Base-by-base conservation (phyloP, 1,284 basidiomycete species). In the Boletellus deceptivus region DNA sequence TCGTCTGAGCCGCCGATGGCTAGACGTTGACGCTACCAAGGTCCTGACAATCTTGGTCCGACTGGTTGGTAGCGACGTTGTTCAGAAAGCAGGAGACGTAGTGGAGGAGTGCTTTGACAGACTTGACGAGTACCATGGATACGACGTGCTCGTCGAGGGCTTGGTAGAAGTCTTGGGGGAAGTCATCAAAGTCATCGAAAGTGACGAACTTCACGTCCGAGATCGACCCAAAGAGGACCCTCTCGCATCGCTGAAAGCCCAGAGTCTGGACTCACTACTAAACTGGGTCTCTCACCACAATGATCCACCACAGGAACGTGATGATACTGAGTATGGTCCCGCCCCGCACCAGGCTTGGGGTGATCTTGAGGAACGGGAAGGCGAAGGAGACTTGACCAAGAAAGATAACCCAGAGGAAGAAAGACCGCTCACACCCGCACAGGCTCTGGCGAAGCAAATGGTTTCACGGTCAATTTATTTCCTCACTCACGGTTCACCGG, bases 51-150 rank as follows among this genome's bases (percentile, higher is more conserved):
- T 93, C 16, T 83, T 96, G 64, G 82, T 97, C 52, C 83, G 87
- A 11, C 76, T 97, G 8, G 89, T 95, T 2, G 93, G 94, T 0
- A 76, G 76, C 25, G 86, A 89, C 52, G 84, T 97, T 27, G 89
- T 97, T 0, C 83, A 89, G 38, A 83, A 86, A 54, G 92, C 94
- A 4, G 84, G 88, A 18, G 94, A 95, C 66, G 84, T 97, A 4
- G 91, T 97, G 4, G 94, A 96, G 65, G 93, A 95, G 68, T 93
- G 94, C 55, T 97, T 97, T 59, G 93, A 96, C 67, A 83, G 92
- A 24, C 73, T 97, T 20, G 94, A 97, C 60, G 91, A 95, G 55
- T 97, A 84, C 64, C 93, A 97, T 67, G 93, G 93, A 10, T 96
- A 97, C 69, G 80, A 83, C 22, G 73, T 87, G 6, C 77, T 96